These are phyloP conservation scores for Melanomma pulvis-pyrius DNA, from an alignment of 495 filamentous ascomycete genomes.

Conservation along the genomic window DNA sequence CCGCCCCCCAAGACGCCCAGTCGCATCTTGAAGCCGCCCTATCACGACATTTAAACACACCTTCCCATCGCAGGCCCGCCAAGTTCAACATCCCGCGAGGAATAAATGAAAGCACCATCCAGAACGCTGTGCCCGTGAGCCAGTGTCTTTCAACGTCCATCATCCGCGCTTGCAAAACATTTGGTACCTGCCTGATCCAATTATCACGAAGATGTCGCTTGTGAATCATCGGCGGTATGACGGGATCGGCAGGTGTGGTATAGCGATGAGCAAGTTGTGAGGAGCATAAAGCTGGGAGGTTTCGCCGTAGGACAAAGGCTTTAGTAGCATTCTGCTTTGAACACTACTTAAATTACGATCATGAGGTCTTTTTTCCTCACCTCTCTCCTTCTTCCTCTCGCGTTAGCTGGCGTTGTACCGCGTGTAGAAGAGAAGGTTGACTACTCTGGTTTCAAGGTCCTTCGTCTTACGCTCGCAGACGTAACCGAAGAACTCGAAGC, in stretches of 20 bases:
- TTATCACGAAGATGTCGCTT: no score
- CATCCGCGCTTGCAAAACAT: background rate
- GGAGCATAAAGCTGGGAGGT: background rate
- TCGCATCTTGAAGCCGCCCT: no score
- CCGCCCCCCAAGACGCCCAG: background rate
- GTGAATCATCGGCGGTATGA: background rate
- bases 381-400: conserved; percentile 1
- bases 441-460: conserved; percentile 30
- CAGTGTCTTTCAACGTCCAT: background rate
- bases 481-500: conserved; percentile 11
- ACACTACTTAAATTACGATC: background rate
- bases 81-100: conserved; percentile 1
- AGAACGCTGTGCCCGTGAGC: background rate
- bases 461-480: conserved; percentile 13
- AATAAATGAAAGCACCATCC: conserved; percentile 23
- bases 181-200: conserved; percentile 23
- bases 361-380: conserved; percentile 25
- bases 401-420: conserved; percentile 9
- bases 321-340: background rate
- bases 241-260: conserved; percentile 5
- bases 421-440: conserved; percentile 15
- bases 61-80: conserved; percentile 9
- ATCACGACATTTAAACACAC: conserved; percentile 14
- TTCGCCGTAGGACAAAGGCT: background rate
- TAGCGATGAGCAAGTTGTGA: background rate